Evolutionary conservation across 352 stramenopile species (phyloP), one percentile per base, ranked within the genome.

Genomic region (Pythium brachiatum): DNA sequence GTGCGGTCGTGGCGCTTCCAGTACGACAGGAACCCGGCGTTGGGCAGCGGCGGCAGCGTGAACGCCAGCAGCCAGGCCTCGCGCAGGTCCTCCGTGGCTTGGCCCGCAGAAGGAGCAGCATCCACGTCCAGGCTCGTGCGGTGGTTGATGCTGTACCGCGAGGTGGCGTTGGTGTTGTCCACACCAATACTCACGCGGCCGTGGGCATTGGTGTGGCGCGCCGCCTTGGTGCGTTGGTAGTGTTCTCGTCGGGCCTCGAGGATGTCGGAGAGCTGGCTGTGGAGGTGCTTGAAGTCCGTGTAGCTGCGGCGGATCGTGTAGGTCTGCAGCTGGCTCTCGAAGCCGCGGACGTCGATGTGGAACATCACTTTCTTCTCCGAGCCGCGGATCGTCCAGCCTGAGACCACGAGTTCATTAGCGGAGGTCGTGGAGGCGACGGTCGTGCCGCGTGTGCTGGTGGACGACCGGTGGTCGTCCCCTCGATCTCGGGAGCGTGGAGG

Each of bases 281-380:
- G 79, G 12, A 95, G 75, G 21, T 83, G 66, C 70, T 91, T 91
- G 53, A 95, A 95, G 62, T 90, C 83, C 41, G 80, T 87, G 68
- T 90, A 95, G 52, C 86, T 90, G 25, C 83, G 83, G 8, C 86
- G 82, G 69, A 95, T 95, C 16, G 86, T 95, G 64, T 95, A 95
- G 23, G 86, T 93, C 60, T 86, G 76, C 26, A 94, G 75, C 27
- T 86, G 79, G 50, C 75, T 84, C 56, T 90, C 75, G 50, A 78
- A 75, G 65, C 82, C 72, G 43, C 88, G 75, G 39, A 95, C 81
- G 66, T 95, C 86, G 53, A 95, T 89, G 67, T 95, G 86, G 67
- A 93, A 95, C 86, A 95, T 91, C 56, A 92, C 86, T 38, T 81
- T 85, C 73, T 89, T 92, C 69, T 92, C 83, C 9, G 69, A 67